Evolutionary conservation across 2,329 filamentous ascomycete genomes (phyloP).

Genomic region (Ophiostoma montium): DNA sequence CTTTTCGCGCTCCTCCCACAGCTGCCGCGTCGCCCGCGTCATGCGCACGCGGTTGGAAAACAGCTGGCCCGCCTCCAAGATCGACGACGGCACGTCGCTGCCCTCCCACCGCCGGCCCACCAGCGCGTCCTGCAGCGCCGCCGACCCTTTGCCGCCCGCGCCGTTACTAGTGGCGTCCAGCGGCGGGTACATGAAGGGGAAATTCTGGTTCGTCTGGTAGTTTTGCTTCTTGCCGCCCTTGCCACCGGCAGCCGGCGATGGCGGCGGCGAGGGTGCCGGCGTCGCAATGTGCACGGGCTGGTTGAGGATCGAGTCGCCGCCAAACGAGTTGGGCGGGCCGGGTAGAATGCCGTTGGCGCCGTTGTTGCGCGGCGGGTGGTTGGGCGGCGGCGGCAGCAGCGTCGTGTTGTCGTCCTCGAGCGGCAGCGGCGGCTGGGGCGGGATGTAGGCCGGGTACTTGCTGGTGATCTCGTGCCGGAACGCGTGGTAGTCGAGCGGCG

Average conservation of each 20-base stretch:
- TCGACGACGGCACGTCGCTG: conserved; percentile 86
- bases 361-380: conserved; percentile 51
- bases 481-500: conserved; percentile 86
- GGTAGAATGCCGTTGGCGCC: conserved; percentile 48
- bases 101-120: conserved; percentile 84
- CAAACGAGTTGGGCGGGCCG: conserved; percentile 37
- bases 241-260: conserved; percentile 71
- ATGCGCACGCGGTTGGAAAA: conserved; percentile 85
- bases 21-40: conserved; percentile 77
- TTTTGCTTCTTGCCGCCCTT: conserved; percentile 98
- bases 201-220: conserved; percentile 98
- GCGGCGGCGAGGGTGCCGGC: conserved; percentile 86
- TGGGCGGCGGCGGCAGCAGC: conserved; percentile 71
- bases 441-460: conserved; percentile 93
- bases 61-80: conserved; percentile 83
- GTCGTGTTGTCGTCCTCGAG: conserved; percentile 85
- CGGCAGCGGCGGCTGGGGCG: conserved; percentile 68
- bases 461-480: conserved; percentile 95
- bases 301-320: conserved; percentile 69
- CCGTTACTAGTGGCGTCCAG: conserved; percentile 79
- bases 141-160: conserved; percentile 75
- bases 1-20: conserved; percentile 86
- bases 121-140: conserved; percentile 63
- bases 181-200: conserved; percentile 93
- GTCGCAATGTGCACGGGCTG: conserved; percentile 98